Evolutionary conservation across 1,139 yeast genomes (phyloP), one percentile per base, ranked within the genome.

Genomic region (Chernovozyma aurita): DNA sequence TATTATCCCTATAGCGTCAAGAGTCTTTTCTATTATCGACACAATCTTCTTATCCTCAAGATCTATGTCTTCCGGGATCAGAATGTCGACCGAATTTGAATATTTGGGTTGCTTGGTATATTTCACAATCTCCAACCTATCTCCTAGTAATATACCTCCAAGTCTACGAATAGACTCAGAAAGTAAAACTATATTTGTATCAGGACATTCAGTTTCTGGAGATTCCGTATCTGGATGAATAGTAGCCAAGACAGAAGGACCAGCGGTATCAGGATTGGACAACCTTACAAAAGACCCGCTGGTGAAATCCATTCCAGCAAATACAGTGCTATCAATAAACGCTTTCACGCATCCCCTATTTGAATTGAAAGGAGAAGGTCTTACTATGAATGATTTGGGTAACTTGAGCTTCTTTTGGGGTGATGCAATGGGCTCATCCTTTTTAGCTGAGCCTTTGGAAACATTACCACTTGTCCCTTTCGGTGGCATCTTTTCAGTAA

Each of bases 81-180:
- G 48, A 4, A 63, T 37, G 2, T 42, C 32, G 2, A 64, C 51
- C 3, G 51, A 43, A 7, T 45, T 47, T 3, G 82, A 80, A 46
- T 71, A 70, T 1, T 58, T 56, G 3, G 87, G 87, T 38, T 78
- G 82, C 3, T 53, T 47, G 2, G 55, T 42, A 24, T 64, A 60
- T 46, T 70, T 79, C 7, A 52, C 52, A 0, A 88, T 47, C 17
- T 62, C 62, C 1, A 85, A 61, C 39, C 95, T 61, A 48, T 87
- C 95, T 21, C 97, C 97, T 9, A 84, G 62, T 6, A 84, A 54
- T 4, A 84, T 50, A 8, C 82, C 85, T 1, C 76, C 73, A 16
- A 80, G 61, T 2, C 62, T 54, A 41, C 94, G 61, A 31, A 78
- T 54, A 4, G 64, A 47, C 1, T 59, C 44, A 2, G 87, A 72